Evolutionary conservation across 2,329 filamentous ascomycete species (phyloP).

Genomic region (Endocalyx cinctus): DNA sequence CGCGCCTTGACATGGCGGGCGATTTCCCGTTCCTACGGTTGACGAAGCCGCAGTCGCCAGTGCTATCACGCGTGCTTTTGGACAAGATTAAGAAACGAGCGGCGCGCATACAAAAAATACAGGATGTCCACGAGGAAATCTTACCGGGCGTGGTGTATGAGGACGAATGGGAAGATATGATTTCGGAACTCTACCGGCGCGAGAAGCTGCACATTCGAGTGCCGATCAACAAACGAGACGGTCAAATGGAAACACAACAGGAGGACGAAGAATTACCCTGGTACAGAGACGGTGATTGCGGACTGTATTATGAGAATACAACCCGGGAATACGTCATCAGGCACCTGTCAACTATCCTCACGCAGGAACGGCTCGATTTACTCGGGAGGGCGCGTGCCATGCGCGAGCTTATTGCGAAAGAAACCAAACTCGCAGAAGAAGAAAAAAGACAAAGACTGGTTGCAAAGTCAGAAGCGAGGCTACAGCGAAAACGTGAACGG

Average conservation of each 20-base stretch:
- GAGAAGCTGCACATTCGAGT: no score
- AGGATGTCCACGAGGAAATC: conserved; percentile 29
- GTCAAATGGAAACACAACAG: no score
- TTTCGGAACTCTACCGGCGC: conserved; percentile 7
- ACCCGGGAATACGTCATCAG: conserved; percentile 9
- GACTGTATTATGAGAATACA: no score
- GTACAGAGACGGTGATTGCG: no score
- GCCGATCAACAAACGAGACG: no score
- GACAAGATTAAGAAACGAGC: conserved; percentile 44
- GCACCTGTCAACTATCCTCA: conserved; percentile 6
- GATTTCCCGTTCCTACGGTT: conserved; percentile 62
- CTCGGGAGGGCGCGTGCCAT: conserved; percentile 26
- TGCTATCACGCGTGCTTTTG: conserved; percentile 54
- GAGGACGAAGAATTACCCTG: no score
- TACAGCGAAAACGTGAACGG: conserved; percentile 11
- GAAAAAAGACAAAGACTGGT: conserved; percentile 15
- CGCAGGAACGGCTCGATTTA: conserved; percentile 14
- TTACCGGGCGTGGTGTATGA: conserved; percentile 13
- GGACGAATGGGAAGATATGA: conserved; percentile 37
- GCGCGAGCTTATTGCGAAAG: conserved; percentile 19
- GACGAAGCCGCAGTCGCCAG: conserved; percentile 58
- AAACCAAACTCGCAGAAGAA: conserved; percentile 15
- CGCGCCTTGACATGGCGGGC: conserved; percentile 50
- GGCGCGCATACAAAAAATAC: conserved; percentile 31
- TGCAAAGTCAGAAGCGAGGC: conserved; percentile 22